Evolutionary conservation across 768 basidiomycete species (phyloP), one percentile per base, ranked within the genome.

Genomic region (Coprinopsis cinerea): DNA sequence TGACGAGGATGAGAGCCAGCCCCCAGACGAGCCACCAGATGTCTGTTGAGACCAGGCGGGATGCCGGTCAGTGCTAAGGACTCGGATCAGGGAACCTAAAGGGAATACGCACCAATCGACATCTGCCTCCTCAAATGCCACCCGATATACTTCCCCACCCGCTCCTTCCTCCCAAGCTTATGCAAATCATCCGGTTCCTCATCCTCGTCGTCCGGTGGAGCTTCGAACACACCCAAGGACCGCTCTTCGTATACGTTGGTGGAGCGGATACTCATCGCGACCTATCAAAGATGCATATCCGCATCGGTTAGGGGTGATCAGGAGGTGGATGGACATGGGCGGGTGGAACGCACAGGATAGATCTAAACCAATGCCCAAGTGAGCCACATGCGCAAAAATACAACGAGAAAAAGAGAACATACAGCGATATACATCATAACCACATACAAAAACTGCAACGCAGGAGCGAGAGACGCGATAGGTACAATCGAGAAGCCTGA

Each of bases 1-100:
- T 77, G 48, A 90, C 82, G 40, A 83, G 79, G 36, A 90, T 70
- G 13, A 85, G 57, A 66, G 87, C 86, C 2, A 92, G 73, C 1
- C 76, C 85, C 64, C 81, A 79, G 0, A 79, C 82, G 6, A 91
- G 73, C 86, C 85, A 88, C 88, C 88, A 89, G 44, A 88, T 82
- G 61, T 89, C 86, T 73, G 74, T 32, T n/a, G n/a, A n/a, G n/a
- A n/a, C n/a, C n/a, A n/a, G n/a, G n/a, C n/a, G n/a, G n/a, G n/a
- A n/a, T n/a, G n/a, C n/a, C n/a, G n/a, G n/a, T n/a, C n/a, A n/a
- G n/a, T n/a, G n/a, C 14, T 13, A 42, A 11, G 15, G 14, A 47
- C n/a, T 15, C 17, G 15, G 32, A 24, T 7, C 26, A 11, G 18
- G 4, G 30, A 35, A 14, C 4, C 5, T 18, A n/a, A 36, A 20